Conservation (phyloP, 805 yeast species). For the Monosporozyma servazzii region DNA sequence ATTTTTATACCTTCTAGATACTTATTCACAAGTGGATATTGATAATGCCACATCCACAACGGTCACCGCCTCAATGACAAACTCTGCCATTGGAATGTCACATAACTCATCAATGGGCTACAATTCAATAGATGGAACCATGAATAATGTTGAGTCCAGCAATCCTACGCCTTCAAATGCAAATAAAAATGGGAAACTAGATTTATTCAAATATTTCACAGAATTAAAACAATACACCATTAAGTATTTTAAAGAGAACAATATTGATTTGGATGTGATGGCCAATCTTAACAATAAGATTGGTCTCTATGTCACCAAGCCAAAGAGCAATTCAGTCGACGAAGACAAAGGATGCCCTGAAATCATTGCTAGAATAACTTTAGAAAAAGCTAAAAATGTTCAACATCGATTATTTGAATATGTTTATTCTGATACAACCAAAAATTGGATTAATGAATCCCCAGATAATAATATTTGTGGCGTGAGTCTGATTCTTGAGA, state of each 20-base stretch:
- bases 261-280: conserved; percentile 10
- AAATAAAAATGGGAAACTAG: conserved; percentile 16
- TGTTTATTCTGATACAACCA: conserved; percentile 12
- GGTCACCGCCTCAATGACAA: neutral
- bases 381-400: conserved; percentile 18
- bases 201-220: conserved; percentile 28
- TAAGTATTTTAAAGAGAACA: conserved; percentile 1
- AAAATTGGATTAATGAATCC: conserved; percentile 24
- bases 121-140: neutral
- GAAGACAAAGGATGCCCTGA: neutral
- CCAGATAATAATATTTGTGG: conserved; percentile 22
- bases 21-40: conserved; percentile 23
- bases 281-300: conserved; percentile 24
- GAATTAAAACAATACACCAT: neutral
- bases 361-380: conserved; percentile 17
- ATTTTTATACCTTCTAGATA: conserved; percentile 25
- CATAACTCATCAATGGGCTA: neutral
- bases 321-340: neutral
- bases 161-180: neutral
- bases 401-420: conserved; percentile 24
- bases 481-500: conserved; percentile 21
- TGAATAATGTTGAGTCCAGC: neutral
- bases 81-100: neutral
- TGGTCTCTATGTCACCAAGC: conserved; percentile 21
- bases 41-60: conserved; percentile 11